Percentiles rank a stretch among this genome's conserved stretches.
Conservation (phyloP, 192 early-diverging fungal genomes). For the Haplosporangium gracile region DNA sequence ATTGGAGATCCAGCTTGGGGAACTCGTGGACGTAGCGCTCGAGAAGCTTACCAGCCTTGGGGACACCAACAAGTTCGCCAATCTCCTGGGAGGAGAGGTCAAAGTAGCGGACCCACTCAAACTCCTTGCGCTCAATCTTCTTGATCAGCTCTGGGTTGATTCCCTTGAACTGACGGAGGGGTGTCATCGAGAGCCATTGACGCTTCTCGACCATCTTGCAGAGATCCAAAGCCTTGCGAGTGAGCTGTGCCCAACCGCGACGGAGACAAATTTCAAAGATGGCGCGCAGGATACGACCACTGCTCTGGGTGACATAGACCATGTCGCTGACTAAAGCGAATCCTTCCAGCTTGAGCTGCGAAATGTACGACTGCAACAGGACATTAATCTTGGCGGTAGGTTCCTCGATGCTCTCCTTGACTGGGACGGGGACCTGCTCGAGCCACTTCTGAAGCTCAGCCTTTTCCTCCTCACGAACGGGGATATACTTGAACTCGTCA, state of each 20-base stretch:
- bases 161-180: constrained; percentile 91
- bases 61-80: constrained; percentile 89
- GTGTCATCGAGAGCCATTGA: constrained; percentile 96
- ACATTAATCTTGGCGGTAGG: constrained; percentile 95
- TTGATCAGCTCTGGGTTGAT: constrained; percentile 87
- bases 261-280: constrained; percentile 97
- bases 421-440: constrained; percentile 95
- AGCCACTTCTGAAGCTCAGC: constrained; percentile 89
- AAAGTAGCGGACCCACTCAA: constrained; percentile 95
- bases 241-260: constrained; percentile 94
- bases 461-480: constrained; percentile 95
- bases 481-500: constrained; percentile 94
- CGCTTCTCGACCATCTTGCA: constrained; percentile 99
- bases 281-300: constrained; percentile 92
- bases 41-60: constrained; percentile 90
- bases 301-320: constrained; percentile 98
- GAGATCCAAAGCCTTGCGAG: constrained; percentile 88
- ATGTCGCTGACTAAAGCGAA: constrained; percentile 98
- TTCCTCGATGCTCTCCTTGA: constrained; percentile 93
- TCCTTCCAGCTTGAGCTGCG: constrained; percentile 92
- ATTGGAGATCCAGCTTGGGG: constrained; percentile 91
- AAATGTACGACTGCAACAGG: constrained; percentile 94
- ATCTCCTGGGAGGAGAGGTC: constrained; percentile 94
- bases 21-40: constrained; percentile 94
- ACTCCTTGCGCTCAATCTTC: constrained; percentile 92